Conservation (phyloP, 352 stramenopile species). For the Phytopythium chamaehyphon region DNA sequence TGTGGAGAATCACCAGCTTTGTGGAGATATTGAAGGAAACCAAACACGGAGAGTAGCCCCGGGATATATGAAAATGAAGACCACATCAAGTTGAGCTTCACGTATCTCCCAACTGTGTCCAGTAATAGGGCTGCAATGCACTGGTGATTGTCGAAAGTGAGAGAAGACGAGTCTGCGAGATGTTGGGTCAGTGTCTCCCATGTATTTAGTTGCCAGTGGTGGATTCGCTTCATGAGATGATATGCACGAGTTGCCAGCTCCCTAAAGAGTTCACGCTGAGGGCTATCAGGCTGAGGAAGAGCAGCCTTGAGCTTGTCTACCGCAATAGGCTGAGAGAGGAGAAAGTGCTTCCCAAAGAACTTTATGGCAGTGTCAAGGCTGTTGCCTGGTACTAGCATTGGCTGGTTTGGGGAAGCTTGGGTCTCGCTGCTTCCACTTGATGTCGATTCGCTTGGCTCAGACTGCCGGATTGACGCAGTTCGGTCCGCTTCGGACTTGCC, state of each 20-base stretch:
- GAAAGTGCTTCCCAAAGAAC: slow-evolving; percentile 46
- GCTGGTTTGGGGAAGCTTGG: not conserved
- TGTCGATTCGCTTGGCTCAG: not conserved
- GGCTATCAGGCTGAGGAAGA: slow-evolving; percentile 5
- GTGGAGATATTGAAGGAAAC: slow-evolving; percentile 23
- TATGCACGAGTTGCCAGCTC: slow-evolving; percentile 27
- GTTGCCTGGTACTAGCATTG: not conserved
- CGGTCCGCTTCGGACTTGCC: not conserved
- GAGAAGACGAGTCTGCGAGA: slow-evolving; percentile 18
- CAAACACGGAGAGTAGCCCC: slow-evolving; percentile 43
- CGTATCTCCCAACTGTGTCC: slow-evolving; percentile 42
- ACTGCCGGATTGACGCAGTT: not conserved
- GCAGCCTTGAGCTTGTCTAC: slow-evolving; percentile 17
- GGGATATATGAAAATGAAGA: slow-evolving; percentile 39
- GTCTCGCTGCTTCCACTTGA: slow-evolving; percentile 1
- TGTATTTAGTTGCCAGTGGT: slow-evolving; percentile 55
- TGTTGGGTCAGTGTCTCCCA: slow-evolving; percentile 49
- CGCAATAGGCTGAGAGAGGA: slow-evolving; percentile 23
- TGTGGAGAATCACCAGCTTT: not conserved
- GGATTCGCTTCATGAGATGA: slow-evolving; percentile 58
- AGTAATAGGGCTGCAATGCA: slow-evolving; percentile 51
- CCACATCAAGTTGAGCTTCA: slow-evolving; percentile 62
- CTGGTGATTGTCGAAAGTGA: slow-evolving; percentile 54
- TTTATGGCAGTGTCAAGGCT: slow-evolving; percentile 29
- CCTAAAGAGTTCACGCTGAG: slow-evolving; percentile 18